These are phyloP conservation scores for Trichaptum fuscoviolaceum DNA, from an alignment of 768 basidiomycete species.

Conservation along the genomic window DNA sequence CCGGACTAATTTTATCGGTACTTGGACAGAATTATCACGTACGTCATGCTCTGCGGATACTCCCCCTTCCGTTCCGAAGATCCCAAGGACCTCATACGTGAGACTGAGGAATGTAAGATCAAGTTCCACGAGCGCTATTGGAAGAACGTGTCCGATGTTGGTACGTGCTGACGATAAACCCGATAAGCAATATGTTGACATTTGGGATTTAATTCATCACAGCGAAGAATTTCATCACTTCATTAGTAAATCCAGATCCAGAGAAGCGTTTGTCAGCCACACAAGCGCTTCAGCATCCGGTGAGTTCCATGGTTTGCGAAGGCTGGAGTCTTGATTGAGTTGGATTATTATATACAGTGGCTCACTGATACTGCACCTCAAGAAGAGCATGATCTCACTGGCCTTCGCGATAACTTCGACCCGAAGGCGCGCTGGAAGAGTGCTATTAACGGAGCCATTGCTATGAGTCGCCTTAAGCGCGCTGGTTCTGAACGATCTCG, in stretches of 20 bases:
- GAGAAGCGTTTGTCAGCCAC: conserved; percentile 63
- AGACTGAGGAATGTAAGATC: conserved; percentile 81
- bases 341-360: conserved; percentile 46
- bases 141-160: conserved; percentile 80
- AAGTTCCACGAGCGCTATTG: conserved; percentile 94
- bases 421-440: conserved; percentile 67
- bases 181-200: background rate
- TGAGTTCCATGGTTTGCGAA: conserved; percentile 27
- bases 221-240: conserved; percentile 84
- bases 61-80: conserved; percentile 90
- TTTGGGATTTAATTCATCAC: background rate
- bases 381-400: conserved; percentile 70
- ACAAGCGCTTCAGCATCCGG: conserved; percentile 64
- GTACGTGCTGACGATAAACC: conserved; percentile 31
- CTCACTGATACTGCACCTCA: conserved; percentile 60
- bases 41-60: conserved; percentile 93
- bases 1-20: background rate
- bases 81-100: conserved; percentile 63
- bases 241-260: conserved; percentile 69
- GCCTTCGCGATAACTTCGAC: conserved; percentile 80
- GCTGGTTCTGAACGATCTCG: conserved; percentile 4
- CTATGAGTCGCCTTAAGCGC: conserved; percentile 22
- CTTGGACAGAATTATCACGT: conserved; percentile 83
- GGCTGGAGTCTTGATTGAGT: background rate
- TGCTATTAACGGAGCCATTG: conserved; percentile 54